These are phyloP conservation scores for Blastomyces emzantsi DNA, from an alignment of 2,329 filamentous ascomycete species.

Conservation along the genomic window DNA sequence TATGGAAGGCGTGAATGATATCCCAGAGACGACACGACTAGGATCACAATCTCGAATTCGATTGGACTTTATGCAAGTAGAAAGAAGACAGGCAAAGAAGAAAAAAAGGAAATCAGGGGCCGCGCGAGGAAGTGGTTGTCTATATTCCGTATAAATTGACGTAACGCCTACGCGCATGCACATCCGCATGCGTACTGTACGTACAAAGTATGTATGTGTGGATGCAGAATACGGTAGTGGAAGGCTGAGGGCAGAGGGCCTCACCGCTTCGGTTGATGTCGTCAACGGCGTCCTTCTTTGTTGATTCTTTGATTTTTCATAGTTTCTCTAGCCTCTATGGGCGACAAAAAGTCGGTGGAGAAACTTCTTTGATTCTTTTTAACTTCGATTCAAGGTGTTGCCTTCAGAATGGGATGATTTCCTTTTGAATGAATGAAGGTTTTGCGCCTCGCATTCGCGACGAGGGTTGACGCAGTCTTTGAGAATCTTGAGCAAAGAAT, in stretches of 20 bases:
- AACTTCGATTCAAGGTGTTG: background rate
- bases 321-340: background rate
- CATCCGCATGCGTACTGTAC: background rate
- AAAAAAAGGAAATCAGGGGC: background rate
- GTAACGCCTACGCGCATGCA: background rate
- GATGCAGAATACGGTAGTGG: background rate
- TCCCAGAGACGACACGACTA: no score
- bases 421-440: background rate
- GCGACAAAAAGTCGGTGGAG: constrained; percentile 2
- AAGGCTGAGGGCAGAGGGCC: background rate
- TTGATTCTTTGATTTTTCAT: background rate
- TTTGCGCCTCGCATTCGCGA: background rate
- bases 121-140: background rate
- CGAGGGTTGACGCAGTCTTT: background rate
- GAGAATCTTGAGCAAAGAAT: background rate
- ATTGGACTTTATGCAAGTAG: background rate
- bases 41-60: background rate
- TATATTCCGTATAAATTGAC: background rate
- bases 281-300: background rate
- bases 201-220: no score
- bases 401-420: background rate
- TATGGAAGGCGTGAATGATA: background rate
- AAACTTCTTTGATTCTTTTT: background rate
- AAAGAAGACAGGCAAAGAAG: background rate
- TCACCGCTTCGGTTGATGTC: background rate